Base-by-base conservation (phyloP, 1,284 basidiomycete species). In the Rhodotorula sp. region DNA sequence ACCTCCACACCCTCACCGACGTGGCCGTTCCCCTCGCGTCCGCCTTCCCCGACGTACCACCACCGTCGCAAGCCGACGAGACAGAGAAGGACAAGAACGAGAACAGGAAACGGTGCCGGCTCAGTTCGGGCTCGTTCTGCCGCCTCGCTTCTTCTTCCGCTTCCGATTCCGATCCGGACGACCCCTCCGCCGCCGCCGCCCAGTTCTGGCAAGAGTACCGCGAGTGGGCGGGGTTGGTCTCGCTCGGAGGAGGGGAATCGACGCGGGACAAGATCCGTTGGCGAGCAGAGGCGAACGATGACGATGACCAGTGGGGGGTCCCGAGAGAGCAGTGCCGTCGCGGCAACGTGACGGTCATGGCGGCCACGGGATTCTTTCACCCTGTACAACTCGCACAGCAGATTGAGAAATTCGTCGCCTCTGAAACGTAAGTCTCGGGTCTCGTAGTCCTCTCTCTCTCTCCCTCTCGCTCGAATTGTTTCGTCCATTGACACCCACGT, bases 141-240 rank as follows among this genome's bases (percentile, higher is more conserved):
- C 46, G 61, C 34, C 20, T 48, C 8, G 3, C 61, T 23, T 5
- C 62, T 7, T 15, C 34, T 14, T 15, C 34, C 18, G 16, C 10
- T 43, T 43, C 39, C 39, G 39, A 43, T 14, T 29, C 29, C 29
- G 39, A 1, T 43, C 8, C 21, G 4, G 52, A 64, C 3, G 34
- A 15, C 23, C n/a, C n/a, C n/a, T 29, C 29, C 29, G 52, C 61
- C 31, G 69, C 64, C n/a, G 52, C 56, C 2, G 46, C 49, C 8
- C 43, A 16, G 14, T 70, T 68, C 68, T 68, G 65, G 66, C 58
- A 71, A 39, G 26, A 58, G 43, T 67, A 71, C n/a, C 56, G 63
- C 23, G 74, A 76, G n/a, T 76, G 74, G 74, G 20, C 67, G 15
- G 74, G 74, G 10, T 49, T 68, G 1, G 67, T 52, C 12, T 7